Conservation (phyloP, 371 early-diverging fungal species). For the Haplosporangium sp. region DNA sequence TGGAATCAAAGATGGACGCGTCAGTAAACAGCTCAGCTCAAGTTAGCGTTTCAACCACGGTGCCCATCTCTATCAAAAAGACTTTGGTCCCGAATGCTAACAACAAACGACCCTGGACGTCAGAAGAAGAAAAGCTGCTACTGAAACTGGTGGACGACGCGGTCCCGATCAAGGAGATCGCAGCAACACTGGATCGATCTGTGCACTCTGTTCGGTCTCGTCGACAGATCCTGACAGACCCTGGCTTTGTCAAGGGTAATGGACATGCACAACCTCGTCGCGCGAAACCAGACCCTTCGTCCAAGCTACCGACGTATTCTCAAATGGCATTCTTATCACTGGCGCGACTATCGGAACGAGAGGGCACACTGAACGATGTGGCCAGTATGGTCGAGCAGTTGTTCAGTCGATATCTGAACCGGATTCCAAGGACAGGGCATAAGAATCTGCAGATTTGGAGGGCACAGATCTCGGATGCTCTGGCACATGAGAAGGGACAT, state of each 20-base stretch:
- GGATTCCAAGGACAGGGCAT: slow-evolving; percentile 51
- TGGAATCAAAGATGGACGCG: too few species aligned
- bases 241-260: slow-evolving; percentile 53
- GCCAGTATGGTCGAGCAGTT: slow-evolving; percentile 50
- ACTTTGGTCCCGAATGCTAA: slow-evolving; percentile 7
- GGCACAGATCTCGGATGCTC: slow-evolving; percentile 52
- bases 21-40: too few species aligned
- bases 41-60: not conserved
- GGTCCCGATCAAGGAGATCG: slow-evolving; percentile 46
- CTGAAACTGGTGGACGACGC: slow-evolving; percentile 32
- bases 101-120: slow-evolving; percentile 49
- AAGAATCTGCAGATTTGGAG: slow-evolving; percentile 54
- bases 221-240: slow-evolving; percentile 47
- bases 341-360: slow-evolving; percentile 38
- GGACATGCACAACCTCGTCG: slow-evolving; percentile 54
- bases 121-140: slow-evolving; percentile 40
- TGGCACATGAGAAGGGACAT: slow-evolving; percentile 52
- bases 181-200: slow-evolving; percentile 42
- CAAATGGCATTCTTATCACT: slow-evolving; percentile 53
- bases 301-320: slow-evolving; percentile 50
- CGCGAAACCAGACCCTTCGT: slow-evolving; percentile 47
- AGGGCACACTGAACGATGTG: slow-evolving; percentile 50
- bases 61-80: slow-evolving; percentile 3
- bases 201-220: slow-evolving; percentile 53
- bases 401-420: slow-evolving; percentile 50